Base-by-base conservation (phyloP, 768 basidiomycete genomes). In the Leccinum uliginosum region DNA sequence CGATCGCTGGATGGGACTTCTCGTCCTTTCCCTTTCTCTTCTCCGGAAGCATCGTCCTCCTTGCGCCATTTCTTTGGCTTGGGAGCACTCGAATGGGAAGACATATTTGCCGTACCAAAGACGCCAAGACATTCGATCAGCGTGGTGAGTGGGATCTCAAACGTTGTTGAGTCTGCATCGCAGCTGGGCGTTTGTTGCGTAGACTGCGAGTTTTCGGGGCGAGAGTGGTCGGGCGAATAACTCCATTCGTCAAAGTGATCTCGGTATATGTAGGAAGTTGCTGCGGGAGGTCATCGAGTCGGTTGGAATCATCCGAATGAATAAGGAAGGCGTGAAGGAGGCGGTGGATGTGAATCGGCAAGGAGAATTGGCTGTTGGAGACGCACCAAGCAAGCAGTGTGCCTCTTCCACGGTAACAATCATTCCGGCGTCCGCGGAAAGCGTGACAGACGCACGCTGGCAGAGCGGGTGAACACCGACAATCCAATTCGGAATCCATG, bases 111-210 rank as follows among this genome's bases (percentile, higher is more conserved):
- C 11, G 93, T 90, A 27, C 96, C 95, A 65, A 95, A 98, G 54
- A 98, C 87, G 65, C 96, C 95, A 30, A 99, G 77, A 65, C 91
- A 94, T 61, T 97, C 93, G 58, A 97, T 81, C 51, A 98, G 74
- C 3, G 86, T 87, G 67, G 84, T 82, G 38, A 99, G 81, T 3
- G 89, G 88, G 55, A 99, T 80, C 70, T 95, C 92, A 65, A 98
- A 89, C 0, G 83, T 79, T 3, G 74, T 74, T 30, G 69, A 61
- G 23, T 56, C 60, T 59, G 51, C 35, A 32, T 54, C 64, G 14
- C 40, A 52, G 17, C 49, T 66, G 46, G 56, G 50, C 14, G 58
- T 63, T 30, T 48, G 56, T 29, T 48, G 60, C 48, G 55, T 34
- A 27, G 46, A 35, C 45, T 66, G 70, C 27, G 70, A 72, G 12